A percentile compares a stretch with the other conserved stretches of the same genome.
Conservation (phyloP, 2,329 filamentous ascomycete species). For the Calonectria montana region DNA sequence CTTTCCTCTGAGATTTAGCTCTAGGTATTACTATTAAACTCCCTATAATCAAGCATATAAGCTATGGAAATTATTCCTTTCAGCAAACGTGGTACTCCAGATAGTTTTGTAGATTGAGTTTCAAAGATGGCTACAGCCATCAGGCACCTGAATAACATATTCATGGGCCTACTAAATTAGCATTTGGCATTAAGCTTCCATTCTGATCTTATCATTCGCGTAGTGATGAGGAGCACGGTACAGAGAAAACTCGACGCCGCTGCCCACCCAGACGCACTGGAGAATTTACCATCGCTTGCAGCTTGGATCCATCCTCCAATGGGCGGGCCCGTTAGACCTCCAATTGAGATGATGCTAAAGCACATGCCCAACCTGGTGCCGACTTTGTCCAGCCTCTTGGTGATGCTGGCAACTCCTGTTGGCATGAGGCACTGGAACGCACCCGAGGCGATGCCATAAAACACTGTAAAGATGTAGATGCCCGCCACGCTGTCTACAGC, state of each 20-base stretch:
- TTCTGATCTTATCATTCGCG: conserved; percentile 33
- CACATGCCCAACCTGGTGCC: conserved; percentile 56
- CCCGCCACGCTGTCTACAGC: conserved; percentile 47
- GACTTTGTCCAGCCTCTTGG: conserved; percentile 50
- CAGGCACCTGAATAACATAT: not conserved
- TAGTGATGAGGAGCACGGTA: conserved; percentile 29
- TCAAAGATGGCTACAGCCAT: not conserved
- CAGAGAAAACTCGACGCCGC: conserved; percentile 44
- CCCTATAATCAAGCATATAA: no score
- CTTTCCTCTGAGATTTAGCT: no score
- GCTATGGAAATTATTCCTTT: no score
- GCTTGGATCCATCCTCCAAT: conserved; percentile 48
- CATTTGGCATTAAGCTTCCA: conserved; percentile 34
- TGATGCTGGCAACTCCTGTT: conserved; percentile 53
- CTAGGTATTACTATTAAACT: no score
- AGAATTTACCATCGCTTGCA: conserved; percentile 39
- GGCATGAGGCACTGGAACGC: conserved; percentile 55
- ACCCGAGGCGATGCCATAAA: conserved; percentile 44
- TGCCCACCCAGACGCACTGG: conserved; percentile 49
- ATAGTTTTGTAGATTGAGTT: no score
- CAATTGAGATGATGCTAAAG: conserved; percentile 52
- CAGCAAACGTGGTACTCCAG: no score
- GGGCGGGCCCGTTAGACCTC: conserved; percentile 52
- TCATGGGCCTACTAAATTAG: conserved; percentile 7
- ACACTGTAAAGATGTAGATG: conserved; percentile 51